A percentile compares a stretch with the other conserved stretches of the same genome.
Evolutionary conservation across 495 filamentous ascomycete species (phyloP).

Genomic region (Bryoglossum gracile): DNA sequence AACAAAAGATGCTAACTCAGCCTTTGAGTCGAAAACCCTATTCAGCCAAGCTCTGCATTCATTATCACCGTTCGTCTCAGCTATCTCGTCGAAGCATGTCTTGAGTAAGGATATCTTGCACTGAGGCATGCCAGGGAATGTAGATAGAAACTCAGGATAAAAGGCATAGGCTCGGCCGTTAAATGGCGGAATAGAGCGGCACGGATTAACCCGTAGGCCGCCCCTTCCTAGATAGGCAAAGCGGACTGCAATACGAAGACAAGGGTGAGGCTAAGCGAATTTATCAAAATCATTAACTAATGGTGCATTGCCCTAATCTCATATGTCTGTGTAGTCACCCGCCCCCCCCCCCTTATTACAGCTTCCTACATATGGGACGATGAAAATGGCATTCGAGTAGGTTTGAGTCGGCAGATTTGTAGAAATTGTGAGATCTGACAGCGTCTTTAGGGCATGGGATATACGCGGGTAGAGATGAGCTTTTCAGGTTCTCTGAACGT

Average conservation of each 20-base stretch:
- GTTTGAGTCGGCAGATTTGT: constrained; percentile 33
- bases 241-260: too few species aligned
- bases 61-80: constrained; percentile 22
- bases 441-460: constrained; percentile 52
- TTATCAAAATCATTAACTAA: too few species aligned
- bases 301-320: too few species aligned
- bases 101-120: too few species aligned
- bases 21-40: constrained; percentile 17
- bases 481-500: constrained; percentile 89
- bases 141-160: too few species aligned
- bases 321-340: too few species aligned
- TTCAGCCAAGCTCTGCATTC: constrained; percentile 22
- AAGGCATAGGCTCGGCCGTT: too few species aligned
- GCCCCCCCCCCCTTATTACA: constrained; percentile 86
- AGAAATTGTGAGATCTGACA: background rate
- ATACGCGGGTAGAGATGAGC: constrained; percentile 91
- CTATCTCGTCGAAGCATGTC: constrained; percentile 24
- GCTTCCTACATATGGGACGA: constrained; percentile 86
- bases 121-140: too few species aligned
- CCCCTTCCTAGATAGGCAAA: too few species aligned
- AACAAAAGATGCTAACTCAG: constrained; percentile 28
- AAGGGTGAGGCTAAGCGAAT: too few species aligned
- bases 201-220: too few species aligned
- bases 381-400: constrained; percentile 67
- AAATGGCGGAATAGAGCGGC: too few species aligned